Base-by-base conservation (phyloP, 495 filamentous ascomycete genomes). In the Penicillium riverlandense region DNA sequence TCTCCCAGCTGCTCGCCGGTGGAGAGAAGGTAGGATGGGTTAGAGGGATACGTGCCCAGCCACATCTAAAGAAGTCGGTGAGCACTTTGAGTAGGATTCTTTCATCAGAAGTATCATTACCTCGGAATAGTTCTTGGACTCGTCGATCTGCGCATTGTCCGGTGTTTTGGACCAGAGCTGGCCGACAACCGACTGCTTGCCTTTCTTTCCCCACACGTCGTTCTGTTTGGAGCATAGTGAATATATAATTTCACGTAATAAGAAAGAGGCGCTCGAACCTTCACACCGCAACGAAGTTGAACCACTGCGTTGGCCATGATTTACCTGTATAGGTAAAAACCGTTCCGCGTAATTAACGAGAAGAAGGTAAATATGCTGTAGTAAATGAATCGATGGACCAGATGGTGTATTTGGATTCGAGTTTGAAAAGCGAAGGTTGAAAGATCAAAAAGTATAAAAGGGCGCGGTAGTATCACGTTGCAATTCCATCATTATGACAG, bases 1-100 rank as follows among this genome's bases (percentile, higher is more conserved):
- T 84, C 77, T 35, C 78, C 70, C 3, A 94, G 72, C 4, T 75
- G 71, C 44, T 86, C 77, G 8, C 79, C 82, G 0, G 75, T 83
- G 2, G 69, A 60, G 2, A 86, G 57, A 9, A 84, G 66, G 37
- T 74, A 75, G 2, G 83, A 82, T 0, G 84, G 85, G 32, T 80
- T 79, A 13, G 76, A 77, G 0, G 86, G 86, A 47, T 90, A 88
- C 33, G 86, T 86, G 4, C 86, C 85, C 69, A 90, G 82, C 87
- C 86, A 90, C 72, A 88, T 84, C 69, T 83, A 35, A 5, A 35
- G 12, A 2, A 8, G 12, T 13, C 29, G 13, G 31, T 40, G 13
- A 34, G 32, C 32, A 10, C n/a, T 7, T 10, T 34, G 9, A 34
- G 32, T 34, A 34, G 9, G 9, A 34, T 11, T 2, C 32, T 34